A percentile compares a stretch with the other conserved stretches of the same genome.
phyloP scores from a whole-genome alignment of 331 rosid species.

The Malus hybrid region DNA sequence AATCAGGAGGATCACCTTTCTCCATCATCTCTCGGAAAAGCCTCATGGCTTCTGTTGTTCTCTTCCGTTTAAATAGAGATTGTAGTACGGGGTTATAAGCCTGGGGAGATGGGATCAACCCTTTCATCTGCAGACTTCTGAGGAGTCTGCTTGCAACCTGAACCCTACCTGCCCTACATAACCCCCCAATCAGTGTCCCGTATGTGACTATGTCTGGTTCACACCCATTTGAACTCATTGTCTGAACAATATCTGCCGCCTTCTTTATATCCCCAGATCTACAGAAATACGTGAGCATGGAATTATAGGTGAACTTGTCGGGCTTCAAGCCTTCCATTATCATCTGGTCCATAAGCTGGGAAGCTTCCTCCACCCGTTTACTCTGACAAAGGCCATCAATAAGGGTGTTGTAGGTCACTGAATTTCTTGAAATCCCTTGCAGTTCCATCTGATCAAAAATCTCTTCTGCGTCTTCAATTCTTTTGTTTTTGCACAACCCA shows the following conservation, averaged over 20 bases:
- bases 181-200: constrained; percentile 70
- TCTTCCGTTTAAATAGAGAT: constrained; percentile 61
- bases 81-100: constrained; percentile 84
- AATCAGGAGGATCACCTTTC: constrained; percentile 72
- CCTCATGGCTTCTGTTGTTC: constrained; percentile 73
- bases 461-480: constrained; percentile 77
- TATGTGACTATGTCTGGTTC: constrained; percentile 86
- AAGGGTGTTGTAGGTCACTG: constrained; percentile 74
- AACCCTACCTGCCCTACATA: constrained; percentile 79
- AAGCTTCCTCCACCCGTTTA: constrained; percentile 74
- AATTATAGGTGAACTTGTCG: constrained; percentile 83
- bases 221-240: constrained; percentile 70
- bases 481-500: constrained; percentile 76
- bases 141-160: constrained; percentile 80
- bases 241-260: constrained; percentile 83
- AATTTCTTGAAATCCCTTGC: constrained; percentile 71
- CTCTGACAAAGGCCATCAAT: constrained; percentile 79
- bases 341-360: constrained; percentile 96
- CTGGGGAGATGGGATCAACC: constrained; percentile 61
- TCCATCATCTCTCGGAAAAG: constrained; percentile 86
- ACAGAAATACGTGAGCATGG: constrained; percentile 72
- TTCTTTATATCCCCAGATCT: constrained; percentile 64
- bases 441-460: constrained; percentile 95
- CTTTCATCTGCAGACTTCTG: constrained; percentile 83
- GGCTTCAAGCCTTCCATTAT: constrained; percentile 89